Evolutionary conservation across 2,329 filamentous ascomycete genomes (phyloP), one percentile per base, ranked within the genome.

Genomic region (Pestalotiopsis sp.): DNA sequence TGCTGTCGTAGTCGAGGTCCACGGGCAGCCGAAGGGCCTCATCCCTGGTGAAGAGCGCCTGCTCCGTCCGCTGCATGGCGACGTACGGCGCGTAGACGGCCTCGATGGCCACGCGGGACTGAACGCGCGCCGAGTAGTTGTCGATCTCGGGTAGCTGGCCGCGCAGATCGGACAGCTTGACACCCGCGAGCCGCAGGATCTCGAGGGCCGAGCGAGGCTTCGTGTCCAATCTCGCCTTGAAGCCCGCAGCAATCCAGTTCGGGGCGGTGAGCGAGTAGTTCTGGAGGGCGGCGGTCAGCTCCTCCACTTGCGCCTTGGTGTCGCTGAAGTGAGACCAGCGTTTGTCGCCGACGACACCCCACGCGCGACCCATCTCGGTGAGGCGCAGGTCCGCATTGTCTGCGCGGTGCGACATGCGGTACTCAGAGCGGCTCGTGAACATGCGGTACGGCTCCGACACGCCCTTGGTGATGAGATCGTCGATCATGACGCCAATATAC

Each of bases 401-500:
- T 61, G 96, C 92, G 71, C 96, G 92, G 2, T 94, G 90, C 58
- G 92, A 94, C 87, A 99, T 95, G 71, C 96, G 93, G 81, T 97
- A 99, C 82, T 99, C 96, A 82, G 93, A 97, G 72, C 96, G 90
- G 5, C 93, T 93, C 2, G 96, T 99, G 83, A 99, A 99, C 95
- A 99, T 98, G 73, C 96, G 90, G 81, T 99, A 99, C 1, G 96
- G 96, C 78, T 99, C 96, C 2, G 93, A 95, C 38, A 99, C 96
- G 62, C 96, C 96, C 81, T 98, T 98, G 25, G 95, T 98, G 77
- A 97, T 91, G 49, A 99, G 89, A 78, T 99, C 96, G 80, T 99
- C 96, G 75, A 99, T 95, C 94, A 99, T 97, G 82, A 99, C 92
- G 73, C 96, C 96, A 76, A 99, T 98, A 80, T 98, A 99, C 13